phyloP scores from a whole-genome alignment of 2,329 filamentous ascomycete species.

The Cadophora luteo-olivacea region DNA sequence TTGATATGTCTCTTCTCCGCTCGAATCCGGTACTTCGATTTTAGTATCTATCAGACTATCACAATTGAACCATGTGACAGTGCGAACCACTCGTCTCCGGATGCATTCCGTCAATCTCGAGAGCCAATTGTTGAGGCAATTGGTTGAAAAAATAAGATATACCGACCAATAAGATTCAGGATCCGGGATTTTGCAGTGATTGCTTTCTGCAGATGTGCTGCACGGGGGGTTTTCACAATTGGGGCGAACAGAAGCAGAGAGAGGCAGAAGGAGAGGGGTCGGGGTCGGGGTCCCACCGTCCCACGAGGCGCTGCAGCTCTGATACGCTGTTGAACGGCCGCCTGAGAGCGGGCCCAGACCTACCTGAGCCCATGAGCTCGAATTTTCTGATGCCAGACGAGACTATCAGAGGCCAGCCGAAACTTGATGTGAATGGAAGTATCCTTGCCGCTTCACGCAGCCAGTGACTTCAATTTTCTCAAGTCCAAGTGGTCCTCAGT shows the following conservation, averaged over 20 bases:
- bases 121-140: conserved; percentile 21
- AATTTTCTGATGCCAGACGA: neutral
- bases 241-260: conserved; percentile 5
- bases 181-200: conserved; percentile 21
- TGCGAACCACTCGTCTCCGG: conserved; percentile 23
- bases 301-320: conserved; percentile 13
- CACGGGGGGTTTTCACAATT: conserved; percentile 12
- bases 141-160: conserved; percentile 25
- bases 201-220: conserved; percentile 14
- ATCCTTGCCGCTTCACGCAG: neutral
- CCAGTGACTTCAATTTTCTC: neutral
- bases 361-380: neutral
- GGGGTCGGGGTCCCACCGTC: neutral
- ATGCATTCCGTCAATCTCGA: conserved; percentile 19
- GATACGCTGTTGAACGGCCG: conserved; percentile 7
- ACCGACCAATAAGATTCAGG: conserved; percentile 18
- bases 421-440: neutral
- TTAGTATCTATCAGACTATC: neutral
- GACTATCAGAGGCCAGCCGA: neutral
- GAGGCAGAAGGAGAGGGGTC: neutral
- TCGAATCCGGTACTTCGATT: conserved; percentile 6
- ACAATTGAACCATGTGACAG: conserved; percentile 17
- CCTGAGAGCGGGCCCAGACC: conserved; percentile 11
- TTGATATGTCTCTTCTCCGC: neutral
- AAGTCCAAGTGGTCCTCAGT: neutral